A percentile compares a stretch with the other conserved stretches of the same genome.
Evolutionary conservation across 805 yeast genomes (phyloP).

Genomic region (Candida sithepensis): DNA sequence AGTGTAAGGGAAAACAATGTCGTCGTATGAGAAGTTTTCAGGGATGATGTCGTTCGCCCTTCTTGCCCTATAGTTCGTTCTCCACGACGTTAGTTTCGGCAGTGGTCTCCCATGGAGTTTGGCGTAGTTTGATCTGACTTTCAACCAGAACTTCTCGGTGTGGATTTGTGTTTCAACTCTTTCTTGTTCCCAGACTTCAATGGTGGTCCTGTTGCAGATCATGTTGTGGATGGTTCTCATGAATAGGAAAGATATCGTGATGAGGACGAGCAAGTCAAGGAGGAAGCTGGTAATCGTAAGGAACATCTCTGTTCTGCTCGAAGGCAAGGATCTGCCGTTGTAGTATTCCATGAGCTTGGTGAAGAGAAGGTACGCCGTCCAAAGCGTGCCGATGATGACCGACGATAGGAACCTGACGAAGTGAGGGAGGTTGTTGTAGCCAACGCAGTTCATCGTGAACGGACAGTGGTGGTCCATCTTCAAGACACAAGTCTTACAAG

Average conservation of each 20-base stretch:
- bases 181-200: conserved; percentile 90
- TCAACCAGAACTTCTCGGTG: conserved; percentile 50
- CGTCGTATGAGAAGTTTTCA: conserved; percentile 49
- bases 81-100: conserved; percentile 49
- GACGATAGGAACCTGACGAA: conserved; percentile 72
- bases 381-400: conserved; percentile 52
- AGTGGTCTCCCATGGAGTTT: conserved; percentile 34
- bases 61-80: conserved; percentile 2
- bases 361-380: conserved; percentile 40
- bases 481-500: conserved; percentile 71
- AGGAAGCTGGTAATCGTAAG: conserved; percentile 55
- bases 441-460: conserved; percentile 92
- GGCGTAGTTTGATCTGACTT: conserved; percentile 42
- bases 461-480: conserved; percentile 95
- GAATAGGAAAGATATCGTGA: conserved; percentile 57
- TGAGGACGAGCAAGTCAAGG: conserved; percentile 52
- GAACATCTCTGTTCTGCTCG: conserved; percentile 47
- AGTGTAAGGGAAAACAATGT: conserved; percentile 82
- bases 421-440: conserved; percentile 72
- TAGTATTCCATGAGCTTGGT: conserved; percentile 43
- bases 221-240: conserved; percentile 58
- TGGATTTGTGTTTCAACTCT: conserved; percentile 66
- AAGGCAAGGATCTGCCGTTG: conserved; percentile 48
- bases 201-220: conserved; percentile 74
- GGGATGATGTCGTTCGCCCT: conserved; percentile 20